Base-by-base conservation (phyloP, 2,329 filamentous ascomycete genomes). In the Hysterium pulicare region DNA sequence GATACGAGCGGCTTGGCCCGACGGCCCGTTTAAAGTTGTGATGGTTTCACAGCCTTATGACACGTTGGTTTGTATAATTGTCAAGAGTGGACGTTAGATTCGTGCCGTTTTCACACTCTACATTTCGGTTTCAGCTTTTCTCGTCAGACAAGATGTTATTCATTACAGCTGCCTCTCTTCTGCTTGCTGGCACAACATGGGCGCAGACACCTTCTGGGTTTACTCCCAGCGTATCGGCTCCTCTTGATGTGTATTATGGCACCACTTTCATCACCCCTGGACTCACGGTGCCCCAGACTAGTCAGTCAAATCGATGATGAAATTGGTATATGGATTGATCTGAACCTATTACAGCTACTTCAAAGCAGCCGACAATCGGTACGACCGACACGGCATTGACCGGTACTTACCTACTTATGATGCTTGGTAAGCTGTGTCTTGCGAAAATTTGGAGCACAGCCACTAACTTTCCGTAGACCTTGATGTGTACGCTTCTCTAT, bases 181-280 rank as follows among this genome's bases (percentile, higher is more conserved):
- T 57, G 6, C 22, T 43, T 7, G 51, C 51, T 11, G 45, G 23
- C 9, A 43, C 46, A 13, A 38, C 51, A 16, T 35, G 51, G 17
- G 49, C 54, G 31, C 54, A 58, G 39, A 62, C 57, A 6, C 59
- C 59, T 15, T 15, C 46, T 31, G 55, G 55, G 2, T 62, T 62
- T 37, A 23, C 43, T 7, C 59, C 57, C 4, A 42, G 42, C 2
- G 50, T 52, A 7, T 57, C 57, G 36, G 41, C 37, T 19, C 57
- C 51, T 4, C 40, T 62, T 4, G 59, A 61, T 45, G 57, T 61
- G 7, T 60, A 58, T 39, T 62, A 61, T 48, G 58, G 58, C 24
- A 51, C 53, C 0, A 56, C 54, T 22, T 57, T 50, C 41, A 58
- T 62, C 41, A 55, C 52, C 16, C 57, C 58, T 10, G 58, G 59